phyloP scores from a whole-genome alignment of 2,329 filamentous ascomycete species.

The Diaporthe vexans region DNA sequence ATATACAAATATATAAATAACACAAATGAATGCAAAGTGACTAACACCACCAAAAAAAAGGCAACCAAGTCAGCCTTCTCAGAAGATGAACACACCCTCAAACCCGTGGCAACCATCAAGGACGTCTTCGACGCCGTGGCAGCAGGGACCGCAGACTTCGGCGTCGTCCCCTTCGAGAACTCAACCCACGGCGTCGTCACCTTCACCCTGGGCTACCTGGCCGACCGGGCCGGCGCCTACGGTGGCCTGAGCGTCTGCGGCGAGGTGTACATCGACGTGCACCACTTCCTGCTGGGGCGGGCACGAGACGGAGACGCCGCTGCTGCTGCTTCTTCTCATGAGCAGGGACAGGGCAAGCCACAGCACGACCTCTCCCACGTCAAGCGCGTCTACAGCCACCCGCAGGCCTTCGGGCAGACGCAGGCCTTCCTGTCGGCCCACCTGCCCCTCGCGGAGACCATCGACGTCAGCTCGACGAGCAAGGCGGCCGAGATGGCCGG shows the following conservation, averaged over 20 bases:
- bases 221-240: slow-evolving; percentile 76
- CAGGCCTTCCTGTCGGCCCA: slow-evolving; percentile 78
- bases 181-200: slow-evolving; percentile 94
- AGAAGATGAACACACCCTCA: slow-evolving; percentile 60
- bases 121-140: slow-evolving; percentile 88
- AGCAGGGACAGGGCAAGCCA: slow-evolving; percentile 30
- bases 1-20: background rate
- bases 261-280: slow-evolving; percentile 88
- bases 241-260: slow-evolving; percentile 81
- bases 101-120: slow-evolving; percentile 66
- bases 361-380: slow-evolving; percentile 69
- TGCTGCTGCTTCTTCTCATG: background rate
- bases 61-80: slow-evolving; percentile 59
- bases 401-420: slow-evolving; percentile 96
- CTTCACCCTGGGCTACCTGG: slow-evolving; percentile 89
- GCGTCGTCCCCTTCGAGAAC: slow-evolving; percentile 96
- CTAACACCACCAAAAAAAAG: slow-evolving; percentile 43
- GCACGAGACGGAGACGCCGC: slow-evolving; percentile 32
- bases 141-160: slow-evolving; percentile 72
- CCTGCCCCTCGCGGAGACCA: slow-evolving; percentile 80
- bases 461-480: slow-evolving; percentile 89
- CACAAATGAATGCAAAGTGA: background rate
- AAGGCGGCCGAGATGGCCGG: slow-evolving; percentile 84
- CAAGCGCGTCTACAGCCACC: slow-evolving; percentile 88
- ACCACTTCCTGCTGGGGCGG: slow-evolving; percentile 85